phyloP scores from a whole-genome alignment of 805 yeast species.

The Candida taoyuanica region DNA sequence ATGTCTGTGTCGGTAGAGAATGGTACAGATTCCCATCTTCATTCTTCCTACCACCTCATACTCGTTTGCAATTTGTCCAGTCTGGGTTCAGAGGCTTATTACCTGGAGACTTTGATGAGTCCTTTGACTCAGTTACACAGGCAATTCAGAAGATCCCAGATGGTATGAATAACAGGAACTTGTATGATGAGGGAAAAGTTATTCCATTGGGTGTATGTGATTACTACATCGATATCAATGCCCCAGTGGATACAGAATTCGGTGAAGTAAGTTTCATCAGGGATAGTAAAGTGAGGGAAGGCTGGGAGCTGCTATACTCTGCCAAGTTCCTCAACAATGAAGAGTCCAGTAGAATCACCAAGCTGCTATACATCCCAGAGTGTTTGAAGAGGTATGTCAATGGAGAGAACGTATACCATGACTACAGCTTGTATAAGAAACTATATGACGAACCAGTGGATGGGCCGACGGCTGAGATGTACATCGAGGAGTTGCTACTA shows the following conservation, averaged over 20 bases:
- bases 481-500: not conserved
- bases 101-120: slow-evolving; percentile 79
- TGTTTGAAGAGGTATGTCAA: slow-evolving; percentile 25
- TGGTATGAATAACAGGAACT: slow-evolving; percentile 73
- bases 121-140: slow-evolving; percentile 23
- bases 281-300: slow-evolving; percentile 14
- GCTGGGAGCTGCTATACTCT: slow-evolving; percentile 42
- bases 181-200: slow-evolving; percentile 57
- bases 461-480: not conserved
- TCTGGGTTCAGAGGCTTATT: slow-evolving; percentile 83
- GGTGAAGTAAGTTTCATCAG: slow-evolving; percentile 34
- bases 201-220: slow-evolving; percentile 51
- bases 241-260: slow-evolving; percentile 38
- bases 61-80: slow-evolving; percentile 60
- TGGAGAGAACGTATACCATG: slow-evolving; percentile 39
- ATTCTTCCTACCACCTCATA: slow-evolving; percentile 64
- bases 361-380: slow-evolving; percentile 48
- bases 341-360: slow-evolving; percentile 48
- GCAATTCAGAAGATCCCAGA: slow-evolving; percentile 48
- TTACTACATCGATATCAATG: slow-evolving; percentile 61
- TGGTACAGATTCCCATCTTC: slow-evolving; percentile 94
- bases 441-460: slow-evolving; percentile 1
- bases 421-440: slow-evolving; percentile 44
- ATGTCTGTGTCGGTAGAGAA: slow-evolving; percentile 88
- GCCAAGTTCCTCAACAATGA: slow-evolving; percentile 34